Evolutionary conservation across 768 basidiomycete species (phyloP), one percentile per base, ranked within the genome.

Genomic region (Russula olivacea): DNA sequence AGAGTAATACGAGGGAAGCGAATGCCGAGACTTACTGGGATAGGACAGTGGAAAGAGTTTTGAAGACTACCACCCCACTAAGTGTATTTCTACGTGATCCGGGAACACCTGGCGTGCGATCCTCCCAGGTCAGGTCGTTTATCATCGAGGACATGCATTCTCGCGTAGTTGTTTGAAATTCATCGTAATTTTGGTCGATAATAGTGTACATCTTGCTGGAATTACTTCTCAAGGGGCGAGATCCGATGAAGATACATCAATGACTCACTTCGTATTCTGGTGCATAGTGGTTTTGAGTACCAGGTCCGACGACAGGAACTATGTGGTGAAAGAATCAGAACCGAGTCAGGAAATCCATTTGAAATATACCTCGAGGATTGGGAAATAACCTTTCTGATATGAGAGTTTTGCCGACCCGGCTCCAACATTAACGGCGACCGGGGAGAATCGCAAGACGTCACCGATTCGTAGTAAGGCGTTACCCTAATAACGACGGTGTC

Each of bases 311-410:
- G 73, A 65, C 25, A 74, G 59, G 55, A 72, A 76, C 75, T 76
- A 53, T 0, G 21, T 23, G 41, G 40, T 43, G n/a, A 49, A 14
- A 54, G 38, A 2, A 30, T 59, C 38, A 55, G 30, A 34, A 47
- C 23, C 6, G 0, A 1, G 19, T 54, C 34, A 21, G 21, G 9
- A 47, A 8, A 19, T 12, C 19, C 15, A 4, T 43, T n/a, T 41
- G 14, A 40, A 2, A 59, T 56, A 9, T 56, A 75, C 75, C 55
- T 67, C 61, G 14, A 76, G 66, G 21, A 76, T 49, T 2, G 69
- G 71, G 50, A 76, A 68, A 61, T 74, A 75, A 1, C 69, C 74
- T 17, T 68, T 61, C 64, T 76, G 72, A 59, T 74, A 77, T 8
- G 76, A 73, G 25, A 76, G 61, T 0, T 49, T 57, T 14, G 40